Percentiles rank a stretch among this genome's conserved stretches.
These are phyloP conservation scores for Xylariaceae sp. DNA, from an alignment of 2,329 filamentous ascomycete species.

Conservation along the genomic window DNA sequence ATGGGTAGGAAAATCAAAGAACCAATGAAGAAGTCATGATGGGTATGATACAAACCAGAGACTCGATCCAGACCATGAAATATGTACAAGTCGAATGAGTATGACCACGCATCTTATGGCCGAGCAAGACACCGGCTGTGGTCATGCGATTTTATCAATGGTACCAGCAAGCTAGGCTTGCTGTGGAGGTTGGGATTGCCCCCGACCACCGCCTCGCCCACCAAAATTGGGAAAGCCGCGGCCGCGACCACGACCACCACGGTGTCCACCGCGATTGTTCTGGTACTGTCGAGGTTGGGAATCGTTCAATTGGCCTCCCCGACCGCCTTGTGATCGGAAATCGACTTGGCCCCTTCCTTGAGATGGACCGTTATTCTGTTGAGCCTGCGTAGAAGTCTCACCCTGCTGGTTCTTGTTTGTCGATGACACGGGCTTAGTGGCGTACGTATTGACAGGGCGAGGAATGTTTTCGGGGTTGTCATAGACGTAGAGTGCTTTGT, in stretches of 20 bases:
- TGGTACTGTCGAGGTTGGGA: slow-evolving; percentile 42
- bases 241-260: slow-evolving; percentile 40
- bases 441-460: slow-evolving; percentile 69
- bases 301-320: slow-evolving; percentile 41
- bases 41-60: slow-evolving; percentile 45
- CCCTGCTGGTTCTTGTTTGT: slow-evolving; percentile 36
- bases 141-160: slow-evolving; percentile 8
- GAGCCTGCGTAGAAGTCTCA: slow-evolving; percentile 28
- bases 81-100: slow-evolving; percentile 41
- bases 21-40: slow-evolving; percentile 37
- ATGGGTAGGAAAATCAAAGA: slow-evolving; percentile 34
- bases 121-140: slow-evolving; percentile 10
- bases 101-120: slow-evolving; percentile 12
- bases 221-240: slow-evolving; percentile 44
- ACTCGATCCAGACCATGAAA: slow-evolving; percentile 36
- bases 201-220: slow-evolving; percentile 42
- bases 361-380: slow-evolving; percentile 36
- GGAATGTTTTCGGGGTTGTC: slow-evolving; percentile 96
- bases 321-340: slow-evolving; percentile 33
- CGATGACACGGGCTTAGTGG: slow-evolving; percentile 26
- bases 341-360: slow-evolving; percentile 41
- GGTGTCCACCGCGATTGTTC: slow-evolving; percentile 36
- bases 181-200: slow-evolving; percentile 41
- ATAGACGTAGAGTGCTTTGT: slow-evolving; percentile 98
- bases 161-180: slow-evolving; percentile 32